A percentile compares a stretch with the other conserved stretches of the same genome.
Evolutionary conservation across 805 yeast genomes (phyloP).

Genomic region (Isabelozyma rhagii): DNA sequence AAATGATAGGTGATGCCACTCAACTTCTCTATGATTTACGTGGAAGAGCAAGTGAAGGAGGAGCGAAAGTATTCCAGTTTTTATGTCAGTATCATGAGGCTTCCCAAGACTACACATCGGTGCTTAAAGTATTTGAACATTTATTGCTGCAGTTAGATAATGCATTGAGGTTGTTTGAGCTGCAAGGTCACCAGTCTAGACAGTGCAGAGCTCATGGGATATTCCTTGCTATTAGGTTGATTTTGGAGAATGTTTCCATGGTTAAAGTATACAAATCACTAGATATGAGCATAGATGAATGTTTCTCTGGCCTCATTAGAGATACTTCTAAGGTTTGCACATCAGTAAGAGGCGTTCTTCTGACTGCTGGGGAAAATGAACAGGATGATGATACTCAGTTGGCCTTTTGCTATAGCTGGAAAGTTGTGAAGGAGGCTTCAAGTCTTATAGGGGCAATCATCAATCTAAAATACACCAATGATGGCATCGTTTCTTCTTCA

Average conservation of each 20-base stretch:
- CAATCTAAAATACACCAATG: constrained; percentile 5
- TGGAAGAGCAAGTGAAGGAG: constrained; percentile 74
- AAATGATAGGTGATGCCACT: neutral
- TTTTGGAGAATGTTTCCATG: constrained; percentile 26
- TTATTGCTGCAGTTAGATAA: constrained; percentile 32
- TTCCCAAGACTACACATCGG: constrained; percentile 9
- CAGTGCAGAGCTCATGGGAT: constrained; percentile 64
- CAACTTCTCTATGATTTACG: constrained; percentile 35
- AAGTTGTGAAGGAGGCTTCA: constrained; percentile 76
- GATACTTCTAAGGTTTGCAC: neutral
- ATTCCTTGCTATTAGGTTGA: constrained; percentile 54
- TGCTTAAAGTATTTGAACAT: constrained; percentile 20
- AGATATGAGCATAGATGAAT: neutral
- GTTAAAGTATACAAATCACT: neutral
- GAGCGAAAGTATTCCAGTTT: constrained; percentile 63
- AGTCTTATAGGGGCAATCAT: constrained; percentile 48
- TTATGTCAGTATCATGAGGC: constrained; percentile 34
- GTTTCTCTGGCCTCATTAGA: neutral
- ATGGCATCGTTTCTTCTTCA: neutral
- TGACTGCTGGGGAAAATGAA: constrained; percentile 18
- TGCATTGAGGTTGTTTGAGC: constrained; percentile 25
- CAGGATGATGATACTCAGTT: constrained; percentile 41
- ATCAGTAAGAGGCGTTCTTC: neutral
- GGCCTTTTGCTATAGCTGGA: constrained; percentile 72
- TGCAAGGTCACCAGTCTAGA: constrained; percentile 30